Evolutionary conservation across 352 stramenopile species (phyloP).

Genomic region (Phytophthora hibernalis): DNA sequence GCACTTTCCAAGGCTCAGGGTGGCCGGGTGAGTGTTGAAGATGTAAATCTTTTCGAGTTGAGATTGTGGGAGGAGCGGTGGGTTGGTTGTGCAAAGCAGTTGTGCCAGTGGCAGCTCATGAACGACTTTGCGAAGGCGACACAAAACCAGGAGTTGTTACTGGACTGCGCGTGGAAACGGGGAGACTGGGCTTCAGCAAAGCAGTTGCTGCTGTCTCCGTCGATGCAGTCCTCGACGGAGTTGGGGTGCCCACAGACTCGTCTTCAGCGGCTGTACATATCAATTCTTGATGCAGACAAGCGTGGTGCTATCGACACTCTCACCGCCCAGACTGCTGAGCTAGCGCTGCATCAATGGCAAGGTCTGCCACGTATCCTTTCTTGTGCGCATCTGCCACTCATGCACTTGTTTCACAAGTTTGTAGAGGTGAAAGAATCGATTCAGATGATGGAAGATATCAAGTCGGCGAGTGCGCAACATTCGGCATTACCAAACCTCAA

Average conservation of each 20-base stretch:
- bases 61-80: conserved; percentile 90
- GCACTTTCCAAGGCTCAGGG: conserved; percentile 82
- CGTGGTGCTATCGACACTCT: conserved; percentile 70
- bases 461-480: conserved; percentile 79
- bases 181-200: conserved; percentile 91
- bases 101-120: conserved; percentile 94
- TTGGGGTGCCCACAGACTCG: conserved; percentile 78
- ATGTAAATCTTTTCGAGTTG: conserved; percentile 88
- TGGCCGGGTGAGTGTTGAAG: conserved; percentile 73
- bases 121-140: conserved; percentile 92
- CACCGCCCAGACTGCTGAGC: conserved; percentile 74
- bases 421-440: conserved; percentile 93
- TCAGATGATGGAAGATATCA: conserved; percentile 92
- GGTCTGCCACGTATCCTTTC: conserved; percentile 83
- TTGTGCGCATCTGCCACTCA: conserved; percentile 79
- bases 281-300: conserved; percentile 88
- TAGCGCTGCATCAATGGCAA: conserved; percentile 91
- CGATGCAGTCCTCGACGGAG: conserved; percentile 68
- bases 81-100: conserved; percentile 91
- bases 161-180: conserved; percentile 94
- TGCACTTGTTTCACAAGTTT: conserved; percentile 93
- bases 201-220: conserved; percentile 70
- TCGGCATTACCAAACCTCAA: conserved; percentile 90
- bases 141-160: conserved; percentile 91
- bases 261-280: conserved; percentile 89